Evolutionary conservation across 345 rosid species (phyloP).

Genomic region (Nephelium lappaceum): DNA sequence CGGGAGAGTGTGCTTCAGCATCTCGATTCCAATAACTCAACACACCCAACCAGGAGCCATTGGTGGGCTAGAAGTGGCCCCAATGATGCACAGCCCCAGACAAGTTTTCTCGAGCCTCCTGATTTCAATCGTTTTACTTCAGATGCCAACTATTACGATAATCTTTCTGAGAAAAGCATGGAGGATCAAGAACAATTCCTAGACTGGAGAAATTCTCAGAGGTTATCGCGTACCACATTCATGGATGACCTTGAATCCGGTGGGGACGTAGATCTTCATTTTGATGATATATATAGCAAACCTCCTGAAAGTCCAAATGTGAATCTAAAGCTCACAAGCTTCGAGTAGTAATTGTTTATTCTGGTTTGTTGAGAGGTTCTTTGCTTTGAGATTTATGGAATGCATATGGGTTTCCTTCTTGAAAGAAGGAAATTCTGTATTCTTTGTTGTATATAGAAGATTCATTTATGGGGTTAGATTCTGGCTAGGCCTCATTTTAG

Average conservation of each 20-base stretch:
- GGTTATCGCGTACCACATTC: constrained; percentile 13
- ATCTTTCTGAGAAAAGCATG: constrained; percentile 47
- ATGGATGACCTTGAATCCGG: constrained; percentile 49
- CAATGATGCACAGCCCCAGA: constrained; percentile 32
- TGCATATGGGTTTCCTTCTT: constrained; percentile 38
- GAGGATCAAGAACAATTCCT: constrained; percentile 51
- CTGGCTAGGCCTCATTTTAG: constrained; percentile 27
- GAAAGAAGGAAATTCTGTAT: constrained; percentile 39
- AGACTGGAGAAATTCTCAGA: constrained; percentile 32
- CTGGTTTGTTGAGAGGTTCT: not conserved
- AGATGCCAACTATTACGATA: constrained; percentile 26
- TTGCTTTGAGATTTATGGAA: constrained; percentile 22
- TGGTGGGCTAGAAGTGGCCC: constrained; percentile 85
- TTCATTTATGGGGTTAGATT: constrained; percentile 34
- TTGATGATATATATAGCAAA: constrained; percentile 74
- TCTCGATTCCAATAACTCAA: constrained; percentile 43
- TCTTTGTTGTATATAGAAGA: constrained; percentile 56
- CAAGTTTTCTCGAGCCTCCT: constrained; percentile 80
- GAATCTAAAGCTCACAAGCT: constrained; percentile 29
- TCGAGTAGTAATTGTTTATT: constrained; percentile 17
- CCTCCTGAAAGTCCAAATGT: constrained; percentile 55
- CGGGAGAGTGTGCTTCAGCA: constrained; percentile 67
- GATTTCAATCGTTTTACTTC: constrained; percentile 43
- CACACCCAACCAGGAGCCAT: constrained; percentile 42
- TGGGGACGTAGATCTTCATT: constrained; percentile 63